Conservation (phyloP, 116 monocot genomes). For the Cymodocea nodosa region DNA sequence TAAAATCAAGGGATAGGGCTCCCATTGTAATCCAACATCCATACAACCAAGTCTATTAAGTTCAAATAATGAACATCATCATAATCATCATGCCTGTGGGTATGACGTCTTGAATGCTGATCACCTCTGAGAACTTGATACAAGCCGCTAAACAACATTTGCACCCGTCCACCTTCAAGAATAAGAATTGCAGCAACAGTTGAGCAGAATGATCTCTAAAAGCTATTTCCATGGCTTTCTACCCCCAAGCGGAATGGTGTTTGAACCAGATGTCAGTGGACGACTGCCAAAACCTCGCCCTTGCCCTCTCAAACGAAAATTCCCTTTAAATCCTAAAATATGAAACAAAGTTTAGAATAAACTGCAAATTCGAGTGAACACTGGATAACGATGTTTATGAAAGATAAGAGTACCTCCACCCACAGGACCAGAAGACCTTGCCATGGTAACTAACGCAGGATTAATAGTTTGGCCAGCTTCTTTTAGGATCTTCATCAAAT, state of each 20-base stretch:
- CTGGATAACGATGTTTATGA: not conserved
- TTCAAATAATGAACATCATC: too few relatives aligned
- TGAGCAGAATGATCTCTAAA: not conserved
- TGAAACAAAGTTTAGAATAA: not conserved
- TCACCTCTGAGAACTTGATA: too few relatives aligned
- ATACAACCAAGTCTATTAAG: too few relatives aligned
- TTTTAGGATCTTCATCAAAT: constrained; percentile 67
- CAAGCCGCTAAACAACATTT: too few relatives aligned
- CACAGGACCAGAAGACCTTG: constrained; percentile 15
- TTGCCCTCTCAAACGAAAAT: constrained; percentile 48
- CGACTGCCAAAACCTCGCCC: constrained; percentile 48
- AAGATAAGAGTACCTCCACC: constrained; percentile 19
- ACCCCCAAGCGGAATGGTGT: constrained; percentile 35
- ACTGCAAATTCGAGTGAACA: not conserved
- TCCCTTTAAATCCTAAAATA: constrained; percentile 27
- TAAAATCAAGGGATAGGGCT: too few relatives aligned
- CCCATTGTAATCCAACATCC: too few relatives aligned
- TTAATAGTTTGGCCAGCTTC: constrained; percentile 74
- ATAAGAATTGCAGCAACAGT: too few relatives aligned
- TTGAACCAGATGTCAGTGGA: constrained; percentile 38
- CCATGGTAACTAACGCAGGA: constrained; percentile 46
- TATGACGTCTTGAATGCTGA: too few relatives aligned
- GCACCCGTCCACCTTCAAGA: too few relatives aligned
- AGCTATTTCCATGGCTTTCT: constrained; percentile 6
- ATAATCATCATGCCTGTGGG: too few relatives aligned